Evolutionary conservation across 352 stramenopile species (phyloP).

Genomic region (Pythium scleroteichum): DNA sequence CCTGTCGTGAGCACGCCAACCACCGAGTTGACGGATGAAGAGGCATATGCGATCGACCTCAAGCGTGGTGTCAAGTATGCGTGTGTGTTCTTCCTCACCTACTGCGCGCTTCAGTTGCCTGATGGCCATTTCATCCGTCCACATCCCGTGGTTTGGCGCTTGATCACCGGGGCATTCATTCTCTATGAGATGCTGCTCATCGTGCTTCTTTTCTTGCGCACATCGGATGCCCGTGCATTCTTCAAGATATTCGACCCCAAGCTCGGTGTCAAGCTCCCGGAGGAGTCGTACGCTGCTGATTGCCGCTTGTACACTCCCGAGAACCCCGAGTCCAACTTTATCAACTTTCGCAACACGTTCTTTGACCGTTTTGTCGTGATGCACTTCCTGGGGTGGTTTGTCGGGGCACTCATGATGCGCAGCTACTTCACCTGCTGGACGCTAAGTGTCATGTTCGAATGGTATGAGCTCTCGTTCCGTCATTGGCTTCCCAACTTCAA

Average conservation of each 20-base stretch:
- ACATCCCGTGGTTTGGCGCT: slow-evolving; percentile 90
- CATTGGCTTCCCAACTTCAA: slow-evolving; percentile 94
- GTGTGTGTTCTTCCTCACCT: slow-evolving; percentile 84
- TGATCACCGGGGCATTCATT: slow-evolving; percentile 90
- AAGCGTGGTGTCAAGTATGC: slow-evolving; percentile 83
- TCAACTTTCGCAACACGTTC: slow-evolving; percentile 80
- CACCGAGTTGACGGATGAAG: slow-evolving; percentile 14
- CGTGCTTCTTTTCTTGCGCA: slow-evolving; percentile 83
- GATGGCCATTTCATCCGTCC: slow-evolving; percentile 87
- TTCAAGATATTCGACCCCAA: slow-evolving; percentile 82
- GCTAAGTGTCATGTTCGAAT: slow-evolving; percentile 83
- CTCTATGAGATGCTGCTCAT: slow-evolving; percentile 92
- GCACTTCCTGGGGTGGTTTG: slow-evolving; percentile 91
- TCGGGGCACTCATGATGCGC: slow-evolving; percentile 84
- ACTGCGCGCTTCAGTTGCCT: slow-evolving; percentile 83
- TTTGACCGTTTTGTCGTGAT: slow-evolving; percentile 90
- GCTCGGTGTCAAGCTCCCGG: slow-evolving; percentile 74
- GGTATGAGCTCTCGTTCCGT: slow-evolving; percentile 88
- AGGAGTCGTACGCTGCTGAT: slow-evolving; percentile 82
- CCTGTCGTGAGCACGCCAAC: slow-evolving; percentile 27
- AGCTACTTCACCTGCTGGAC: slow-evolving; percentile 85
- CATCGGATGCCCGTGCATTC: slow-evolving; percentile 76
- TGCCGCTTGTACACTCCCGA: slow-evolving; percentile 88
- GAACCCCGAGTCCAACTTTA: slow-evolving; percentile 75
- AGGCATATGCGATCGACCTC: slow-evolving; percentile 39